Conservation (phyloP, 2,329 filamentous ascomycete species). For the Clarireedia sp. region DNA sequence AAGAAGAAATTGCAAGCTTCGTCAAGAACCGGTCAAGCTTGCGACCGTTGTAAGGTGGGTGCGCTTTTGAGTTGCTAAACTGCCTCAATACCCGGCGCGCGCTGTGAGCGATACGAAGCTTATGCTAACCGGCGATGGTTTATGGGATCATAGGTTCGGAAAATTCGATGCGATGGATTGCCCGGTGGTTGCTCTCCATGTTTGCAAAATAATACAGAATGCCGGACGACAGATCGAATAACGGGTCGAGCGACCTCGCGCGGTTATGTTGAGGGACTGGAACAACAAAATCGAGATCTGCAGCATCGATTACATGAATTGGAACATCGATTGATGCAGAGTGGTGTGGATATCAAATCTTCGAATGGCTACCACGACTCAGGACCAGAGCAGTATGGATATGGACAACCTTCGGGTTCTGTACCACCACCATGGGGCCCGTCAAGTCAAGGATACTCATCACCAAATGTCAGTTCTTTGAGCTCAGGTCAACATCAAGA, state of each 20-base stretch:
- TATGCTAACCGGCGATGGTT: conserved; percentile 10
- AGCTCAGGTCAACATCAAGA: conserved; percentile 15
- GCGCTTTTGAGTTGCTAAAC: too few relatives aligned
- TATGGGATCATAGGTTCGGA: conserved; percentile 52
- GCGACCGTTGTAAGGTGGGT: conserved; percentile 77
- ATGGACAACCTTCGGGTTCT: neutral
- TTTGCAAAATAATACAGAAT: conserved; percentile 65
- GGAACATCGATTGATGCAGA: conserved; percentile 54
- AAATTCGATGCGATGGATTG: conserved; percentile 78
- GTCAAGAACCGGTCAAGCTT: conserved; percentile 70
- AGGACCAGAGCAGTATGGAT: conserved; percentile 5
- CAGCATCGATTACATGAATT: conserved; percentile 59
- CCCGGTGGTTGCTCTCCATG: conserved; percentile 79
- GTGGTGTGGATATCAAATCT: conserved; percentile 50
- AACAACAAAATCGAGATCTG: conserved; percentile 63
- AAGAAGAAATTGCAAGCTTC: conserved; percentile 47
- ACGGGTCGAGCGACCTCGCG: conserved; percentile 72
- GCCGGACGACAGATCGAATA: conserved; percentile 77
- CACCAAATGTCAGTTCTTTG: neutral
- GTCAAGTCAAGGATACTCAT: conserved; percentile 9
- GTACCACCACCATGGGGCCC: conserved; percentile 16
- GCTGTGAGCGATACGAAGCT: neutral
- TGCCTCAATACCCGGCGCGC: too few relatives aligned
- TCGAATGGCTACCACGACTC: conserved; percentile 13
- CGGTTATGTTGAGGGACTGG: conserved; percentile 70